Evolutionary conservation across 2,329 filamentous ascomycete genomes (phyloP).

Genomic region (Neospermospora avenae): DNA sequence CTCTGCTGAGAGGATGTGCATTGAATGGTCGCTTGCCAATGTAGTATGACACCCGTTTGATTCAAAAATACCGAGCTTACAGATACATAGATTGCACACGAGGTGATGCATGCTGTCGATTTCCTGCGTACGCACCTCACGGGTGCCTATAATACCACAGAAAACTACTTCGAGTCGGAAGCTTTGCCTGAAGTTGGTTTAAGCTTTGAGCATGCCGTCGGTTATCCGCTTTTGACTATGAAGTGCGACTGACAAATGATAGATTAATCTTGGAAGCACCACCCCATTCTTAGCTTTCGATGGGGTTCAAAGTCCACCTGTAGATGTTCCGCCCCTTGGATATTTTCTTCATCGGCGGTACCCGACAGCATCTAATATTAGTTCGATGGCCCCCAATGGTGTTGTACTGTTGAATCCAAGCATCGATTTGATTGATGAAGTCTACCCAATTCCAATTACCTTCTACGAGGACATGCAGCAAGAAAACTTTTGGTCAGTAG

Average conservation of each 20-base stretch:
- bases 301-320: not conserved
- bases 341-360: conserved; percentile 16
- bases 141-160: not conserved
- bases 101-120: conserved; percentile 17
- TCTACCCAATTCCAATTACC: conserved; percentile 17
- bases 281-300: not conserved
- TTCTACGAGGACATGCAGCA: conserved; percentile 26
- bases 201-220: conserved; percentile 21
- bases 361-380: conserved; percentile 1
- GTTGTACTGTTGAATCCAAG: conserved; percentile 11
- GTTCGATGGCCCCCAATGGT: not conserved
- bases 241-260: not conserved
- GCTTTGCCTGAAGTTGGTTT: conserved; percentile 20
- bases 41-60: conserved; percentile 5
- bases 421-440: not conserved
- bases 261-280: conserved; percentile 8
- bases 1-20: conserved; percentile 14
- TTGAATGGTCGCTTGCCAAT: conserved; percentile 17
- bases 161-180: conserved; percentile 19
- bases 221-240: not conserved
- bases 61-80: not conserved
- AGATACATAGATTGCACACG: conserved; percentile 12
- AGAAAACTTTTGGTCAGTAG: conserved; percentile 21
- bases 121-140: not conserved
- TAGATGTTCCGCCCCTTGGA: conserved; percentile 8